Conservation (phyloP, 202 grass and related monocot genomes). For the Schoenoplectus tabernaemontani region DNA sequence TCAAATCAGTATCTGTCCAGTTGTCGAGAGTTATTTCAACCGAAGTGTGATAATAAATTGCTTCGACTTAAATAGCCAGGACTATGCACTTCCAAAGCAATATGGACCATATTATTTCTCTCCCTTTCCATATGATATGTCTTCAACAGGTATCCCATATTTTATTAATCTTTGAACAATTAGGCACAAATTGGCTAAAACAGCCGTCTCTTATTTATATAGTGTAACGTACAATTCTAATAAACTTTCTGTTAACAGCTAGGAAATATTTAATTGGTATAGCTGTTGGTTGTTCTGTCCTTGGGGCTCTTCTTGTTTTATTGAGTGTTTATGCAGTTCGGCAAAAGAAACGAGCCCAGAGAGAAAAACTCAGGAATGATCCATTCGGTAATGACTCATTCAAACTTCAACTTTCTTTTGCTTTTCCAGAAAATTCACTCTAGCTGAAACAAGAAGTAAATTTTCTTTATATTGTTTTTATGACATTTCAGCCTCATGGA, state of each 20-base stretch:
- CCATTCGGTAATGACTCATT: constrained; percentile 62
- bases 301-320: constrained; percentile 26
- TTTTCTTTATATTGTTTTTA: not conserved
- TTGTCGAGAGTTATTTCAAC: constrained; percentile 36
- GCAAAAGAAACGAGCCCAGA: constrained; percentile 51
- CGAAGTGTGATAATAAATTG: constrained; percentile 41
- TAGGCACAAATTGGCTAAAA: not conserved
- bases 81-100: not conserved
- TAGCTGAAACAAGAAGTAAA: not conserved
- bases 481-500: constrained; percentile 61
- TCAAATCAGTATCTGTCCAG: constrained; percentile 38
- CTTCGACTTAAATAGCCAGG: constrained; percentile 51
- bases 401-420: not conserved
- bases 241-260: not conserved
- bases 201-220: no score
- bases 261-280: constrained; percentile 35
- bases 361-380: constrained; percentile 35
- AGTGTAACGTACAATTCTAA: not conserved
- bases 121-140: constrained; percentile 12
- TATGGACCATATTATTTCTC: constrained; percentile 50
- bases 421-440: not conserved
- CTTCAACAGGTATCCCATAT: constrained; percentile 5
- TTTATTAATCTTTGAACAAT: not conserved
- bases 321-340: constrained; percentile 38
- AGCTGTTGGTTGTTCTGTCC: constrained; percentile 31